phyloP scores from a whole-genome alignment of 2,329 filamentous ascomycete species.

The Ramichloridium luteum region DNA sequence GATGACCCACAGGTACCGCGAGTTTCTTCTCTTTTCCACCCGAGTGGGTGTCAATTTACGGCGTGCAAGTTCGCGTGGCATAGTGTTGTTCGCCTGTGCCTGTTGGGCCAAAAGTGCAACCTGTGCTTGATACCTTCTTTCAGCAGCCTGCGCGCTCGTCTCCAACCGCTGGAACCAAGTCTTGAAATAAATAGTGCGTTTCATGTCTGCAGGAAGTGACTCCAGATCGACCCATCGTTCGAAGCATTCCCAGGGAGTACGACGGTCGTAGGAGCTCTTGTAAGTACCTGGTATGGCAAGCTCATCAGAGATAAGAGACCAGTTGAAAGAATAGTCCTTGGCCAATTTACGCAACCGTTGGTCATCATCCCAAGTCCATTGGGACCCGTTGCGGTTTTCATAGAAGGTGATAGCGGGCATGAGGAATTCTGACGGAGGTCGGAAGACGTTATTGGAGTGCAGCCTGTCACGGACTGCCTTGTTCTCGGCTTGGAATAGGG shows the following conservation, averaged over 20 bases:
- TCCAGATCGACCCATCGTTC: slow-evolving; percentile 92
- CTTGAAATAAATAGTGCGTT: slow-evolving; percentile 91
- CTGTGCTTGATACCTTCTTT: slow-evolving; percentile 45
- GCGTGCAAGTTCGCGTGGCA: slow-evolving; percentile 33
- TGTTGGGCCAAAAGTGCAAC: slow-evolving; percentile 41
- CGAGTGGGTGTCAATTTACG: slow-evolving; percentile 67
- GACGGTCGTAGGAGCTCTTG: slow-evolving; percentile 72
- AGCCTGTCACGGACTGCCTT: slow-evolving; percentile 81
- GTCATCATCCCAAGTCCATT: slow-evolving; percentile 85
- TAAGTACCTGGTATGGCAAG: slow-evolving; percentile 63
- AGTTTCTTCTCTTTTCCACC: slow-evolving; percentile 76
- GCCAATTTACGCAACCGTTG: slow-evolving; percentile 77
- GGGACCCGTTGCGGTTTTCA: slow-evolving; percentile 71
- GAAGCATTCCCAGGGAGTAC: slow-evolving; percentile 97
- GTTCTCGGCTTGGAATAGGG: slow-evolving; percentile 80
- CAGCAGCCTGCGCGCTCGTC: slow-evolving; percentile 47
- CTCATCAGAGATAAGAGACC: slow-evolving; percentile 82
- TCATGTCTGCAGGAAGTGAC: slow-evolving; percentile 82
- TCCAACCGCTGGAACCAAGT: slow-evolving; percentile 53
- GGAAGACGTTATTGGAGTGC: slow-evolving; percentile 82
- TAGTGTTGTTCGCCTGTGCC: slow-evolving; percentile 30
- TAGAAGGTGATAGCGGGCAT: slow-evolving; percentile 91
- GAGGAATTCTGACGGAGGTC: slow-evolving; percentile 76
- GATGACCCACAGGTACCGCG: slow-evolving; percentile 76
- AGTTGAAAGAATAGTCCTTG: slow-evolving; percentile 91